A percentile compares a stretch with the other conserved stretches of the same genome.
These are phyloP conservation scores for Yamadazyma laniorum DNA, from an alignment of 805 yeast species.

Conservation along the genomic window DNA sequence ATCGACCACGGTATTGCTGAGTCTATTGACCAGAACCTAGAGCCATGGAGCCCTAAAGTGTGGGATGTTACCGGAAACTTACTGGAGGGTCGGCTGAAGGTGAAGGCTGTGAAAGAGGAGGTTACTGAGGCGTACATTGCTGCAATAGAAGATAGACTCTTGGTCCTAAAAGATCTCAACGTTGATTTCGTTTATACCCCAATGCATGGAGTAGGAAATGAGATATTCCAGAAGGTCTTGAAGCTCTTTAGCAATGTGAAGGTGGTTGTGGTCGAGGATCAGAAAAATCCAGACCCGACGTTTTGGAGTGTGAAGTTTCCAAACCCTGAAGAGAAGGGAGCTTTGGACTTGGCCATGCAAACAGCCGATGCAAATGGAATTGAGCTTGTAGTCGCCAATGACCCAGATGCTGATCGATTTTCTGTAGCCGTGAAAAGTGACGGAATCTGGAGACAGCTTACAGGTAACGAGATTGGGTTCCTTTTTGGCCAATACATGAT, in stretches of 20 bases:
- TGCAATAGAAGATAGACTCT: slow-evolving; percentile 1
- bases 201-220: slow-evolving; percentile 91
- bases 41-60: slow-evolving; percentile 53
- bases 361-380: slow-evolving; percentile 54
- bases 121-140: slow-evolving; percentile 42
- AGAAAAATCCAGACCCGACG: slow-evolving; percentile 74
- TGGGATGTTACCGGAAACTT: slow-evolving; percentile 47
- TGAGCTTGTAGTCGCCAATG: slow-evolving; percentile 76
- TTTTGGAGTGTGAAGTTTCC: slow-evolving; percentile 89
- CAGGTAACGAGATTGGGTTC: slow-evolving; percentile 90
- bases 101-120: slow-evolving; percentile 43
- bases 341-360: slow-evolving; percentile 66
- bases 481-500: slow-evolving; percentile 70
- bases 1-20: slow-evolving; percentile 73
- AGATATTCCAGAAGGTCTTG: slow-evolving; percentile 48
- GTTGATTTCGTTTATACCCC: slow-evolving; percentile 80
- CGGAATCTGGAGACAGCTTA: slow-evolving; percentile 69
- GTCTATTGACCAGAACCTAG: slow-evolving; percentile 57
- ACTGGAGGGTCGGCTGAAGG: slow-evolving; percentile 17
- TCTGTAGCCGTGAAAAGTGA: slow-evolving; percentile 63
- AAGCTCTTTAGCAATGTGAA: slow-evolving; percentile 31
- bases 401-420: slow-evolving; percentile 96
- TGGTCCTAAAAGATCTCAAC: slow-evolving; percentile 16
- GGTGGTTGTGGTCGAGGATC: slow-evolving; percentile 49
- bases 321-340: slow-evolving; percentile 95